Base-by-base conservation (phyloP, 2,329 filamentous ascomycete genomes). In the Ophiocordyceps unilateralis region DNA sequence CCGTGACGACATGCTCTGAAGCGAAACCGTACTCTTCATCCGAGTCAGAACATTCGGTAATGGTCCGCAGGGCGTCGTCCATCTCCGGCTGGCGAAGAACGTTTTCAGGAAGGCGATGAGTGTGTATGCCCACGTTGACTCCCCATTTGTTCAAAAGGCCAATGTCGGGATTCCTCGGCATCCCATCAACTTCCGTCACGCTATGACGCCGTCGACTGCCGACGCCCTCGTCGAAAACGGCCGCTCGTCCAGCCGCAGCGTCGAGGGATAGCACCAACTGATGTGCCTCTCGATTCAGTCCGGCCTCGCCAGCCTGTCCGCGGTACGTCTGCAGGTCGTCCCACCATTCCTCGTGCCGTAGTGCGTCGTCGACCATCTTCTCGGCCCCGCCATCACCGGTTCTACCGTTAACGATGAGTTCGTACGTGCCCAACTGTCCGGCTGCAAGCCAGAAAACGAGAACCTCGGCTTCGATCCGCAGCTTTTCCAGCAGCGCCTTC, bases 341-440 rank as follows among this genome's bases (percentile, higher is more conserved):
- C 86, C 86, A 93, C 86, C 86, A 93, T 26, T 80, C 74, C 52
- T 91, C 81, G 10, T 78, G 73, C 49, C 72, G 72, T 14, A 93
- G 61, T 5, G 77, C 70, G 20, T 76, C 69, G 46, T 85, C 70
- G 14, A 91, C 76, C 10, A 75, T 63, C 15, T 70, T 65, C 38
- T 76, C 68, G 4, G 69, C 68, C 41, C 79, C 71, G 5, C 69
- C 64, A 41, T 70, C 68, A 12, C 69, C 60, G 19, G 64, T 53
- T 20, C 70, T 67, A 1, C 83, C 86, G 49, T 91, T 86, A 41
- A 93, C 73, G 44, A 93, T 83, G 23, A 77, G 67, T 49, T 88
- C 78, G 52, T 93, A 93, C 1, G 78, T 81, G 34, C 76, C 68
- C 5, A 93, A 58, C 15, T 75, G 64, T 1, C 85, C 84, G 41